A percentile compares a stretch with the other conserved stretches of the same genome.
Conservation (phyloP, 148 eudicot genomes). For the Camellia japonica region DNA sequence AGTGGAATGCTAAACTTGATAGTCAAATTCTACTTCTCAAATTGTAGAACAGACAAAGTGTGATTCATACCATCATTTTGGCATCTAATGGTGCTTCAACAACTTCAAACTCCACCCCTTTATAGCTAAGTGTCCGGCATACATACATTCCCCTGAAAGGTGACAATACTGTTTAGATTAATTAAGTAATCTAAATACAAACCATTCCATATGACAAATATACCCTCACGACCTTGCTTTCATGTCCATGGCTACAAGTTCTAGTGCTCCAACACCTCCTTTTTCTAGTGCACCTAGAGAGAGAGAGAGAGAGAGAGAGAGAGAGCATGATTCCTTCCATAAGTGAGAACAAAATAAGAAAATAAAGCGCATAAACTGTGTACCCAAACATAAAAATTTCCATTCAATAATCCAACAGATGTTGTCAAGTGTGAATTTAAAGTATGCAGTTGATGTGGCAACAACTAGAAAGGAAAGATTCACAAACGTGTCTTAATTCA, state of each 20-base stretch:
- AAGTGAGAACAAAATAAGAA: neutral
- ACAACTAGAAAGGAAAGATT: neutral
- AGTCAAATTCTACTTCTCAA: neutral
- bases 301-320: no score
- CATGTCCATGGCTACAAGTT: slow-evolving; percentile 99
- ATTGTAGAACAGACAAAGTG: neutral
- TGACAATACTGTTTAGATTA: slow-evolving; percentile 6
- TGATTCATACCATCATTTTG: slow-evolving; percentile 67
- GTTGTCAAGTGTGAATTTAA: neutral
- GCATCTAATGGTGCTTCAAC: slow-evolving; percentile 84
- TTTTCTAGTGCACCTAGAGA: slow-evolving; percentile 74
- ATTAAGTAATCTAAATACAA: neutral
- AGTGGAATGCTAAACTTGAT: neutral
- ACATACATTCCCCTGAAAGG: slow-evolving; percentile 91
- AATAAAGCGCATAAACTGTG: neutral
- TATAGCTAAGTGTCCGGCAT: slow-evolving; percentile 93
- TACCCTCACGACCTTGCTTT: slow-evolving; percentile 77
- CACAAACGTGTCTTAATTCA: no score
- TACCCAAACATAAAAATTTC: neutral
- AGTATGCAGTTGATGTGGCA: neutral
- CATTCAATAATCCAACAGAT: neutral
- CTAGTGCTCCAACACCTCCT: slow-evolving; percentile 99
- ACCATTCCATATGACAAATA: neutral
- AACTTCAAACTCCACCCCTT: slow-evolving; percentile 94
- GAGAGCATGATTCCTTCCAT: neutral